phyloP scores from a whole-genome alignment of 2,329 filamentous ascomycete species.

The Arthrobotrys entomopaga region DNA sequence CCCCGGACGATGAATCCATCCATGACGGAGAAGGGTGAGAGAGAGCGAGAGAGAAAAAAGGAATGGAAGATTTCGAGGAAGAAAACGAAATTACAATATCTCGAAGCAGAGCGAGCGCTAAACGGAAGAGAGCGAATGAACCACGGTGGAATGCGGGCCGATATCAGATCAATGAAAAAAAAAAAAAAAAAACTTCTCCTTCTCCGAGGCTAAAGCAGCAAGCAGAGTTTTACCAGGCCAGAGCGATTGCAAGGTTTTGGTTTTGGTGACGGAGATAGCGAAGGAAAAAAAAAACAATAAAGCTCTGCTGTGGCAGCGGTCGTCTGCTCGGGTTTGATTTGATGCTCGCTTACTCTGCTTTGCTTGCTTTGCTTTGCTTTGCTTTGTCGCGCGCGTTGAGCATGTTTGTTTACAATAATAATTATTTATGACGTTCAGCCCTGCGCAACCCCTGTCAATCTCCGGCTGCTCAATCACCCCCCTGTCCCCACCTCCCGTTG shows the following conservation, averaged over 20 bases:
- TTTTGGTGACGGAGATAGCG: background rate
- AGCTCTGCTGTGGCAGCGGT: too few species aligned
- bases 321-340: too few species aligned
- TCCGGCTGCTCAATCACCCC: background rate
- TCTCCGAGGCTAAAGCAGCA: background rate
- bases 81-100: slow-evolving; percentile 17
- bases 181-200: background rate
- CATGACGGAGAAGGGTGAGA: background rate
- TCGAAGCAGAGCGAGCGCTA: slow-evolving; percentile 14
- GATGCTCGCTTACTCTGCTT: too few species aligned
- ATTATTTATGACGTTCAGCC: slow-evolving; percentile 11
- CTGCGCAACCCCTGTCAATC: slow-evolving; percentile 2
- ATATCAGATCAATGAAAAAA: background rate
- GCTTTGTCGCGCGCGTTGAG: background rate
- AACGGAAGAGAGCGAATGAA: slow-evolving; percentile 14
- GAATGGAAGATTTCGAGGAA: slow-evolving; percentile 2
- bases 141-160: background rate
- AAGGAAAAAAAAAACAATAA: too few species aligned
- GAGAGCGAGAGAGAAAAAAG: background rate
- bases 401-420: slow-evolving; percentile 15
- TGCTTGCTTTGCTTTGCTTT: too few species aligned
- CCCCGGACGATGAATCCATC: slow-evolving; percentile 10
- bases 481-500: slow-evolving; percentile 18
- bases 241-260: too few species aligned
- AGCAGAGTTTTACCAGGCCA: too few species aligned